Conservation (phyloP, 2,329 filamentous ascomycete species). For the Scorias spongiosa region DNA sequence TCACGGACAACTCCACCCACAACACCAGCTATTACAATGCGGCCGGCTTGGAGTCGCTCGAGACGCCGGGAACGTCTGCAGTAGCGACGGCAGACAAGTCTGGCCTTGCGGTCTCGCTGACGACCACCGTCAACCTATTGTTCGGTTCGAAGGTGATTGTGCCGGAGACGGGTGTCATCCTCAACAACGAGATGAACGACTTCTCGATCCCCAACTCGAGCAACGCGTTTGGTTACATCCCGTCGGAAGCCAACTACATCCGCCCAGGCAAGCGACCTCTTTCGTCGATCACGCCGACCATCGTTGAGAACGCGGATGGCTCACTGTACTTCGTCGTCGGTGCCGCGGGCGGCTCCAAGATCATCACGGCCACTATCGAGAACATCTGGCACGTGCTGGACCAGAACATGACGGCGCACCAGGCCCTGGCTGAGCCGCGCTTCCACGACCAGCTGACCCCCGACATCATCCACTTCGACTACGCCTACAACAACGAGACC, state of each 20-base stretch:
- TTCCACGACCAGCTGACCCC: constrained; percentile 75
- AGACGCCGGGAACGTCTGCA: constrained; percentile 61
- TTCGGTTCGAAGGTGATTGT: constrained; percentile 72
- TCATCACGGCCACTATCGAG: constrained; percentile 67
- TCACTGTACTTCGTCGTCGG: constrained; percentile 55
- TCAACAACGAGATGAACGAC: constrained; percentile 49
- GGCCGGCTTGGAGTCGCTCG: constrained; percentile 45
- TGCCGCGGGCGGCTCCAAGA: constrained; percentile 66
- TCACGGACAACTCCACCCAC: constrained; percentile 57
- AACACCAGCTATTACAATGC: constrained; percentile 64
- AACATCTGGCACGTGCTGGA: constrained; percentile 60
- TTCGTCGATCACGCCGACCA: constrained; percentile 67
- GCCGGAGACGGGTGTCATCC: constrained; percentile 66
- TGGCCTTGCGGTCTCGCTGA: constrained; percentile 66
- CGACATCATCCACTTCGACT: constrained; percentile 53
- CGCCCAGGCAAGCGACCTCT: constrained; percentile 67
- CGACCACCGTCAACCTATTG: constrained; percentile 75
- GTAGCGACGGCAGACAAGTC: constrained; percentile 54
- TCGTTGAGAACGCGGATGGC: constrained; percentile 52
- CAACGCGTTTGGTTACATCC: constrained; percentile 77
- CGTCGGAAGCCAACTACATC: constrained; percentile 68
- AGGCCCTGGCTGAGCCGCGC: constrained; percentile 51
- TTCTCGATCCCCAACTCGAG: constrained; percentile 66
- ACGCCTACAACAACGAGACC: constrained; percentile 48
- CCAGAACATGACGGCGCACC: constrained; percentile 40